phyloP scores from a whole-genome alignment of 1,284 basidiomycete species.

The Mycena sp. region DNA sequence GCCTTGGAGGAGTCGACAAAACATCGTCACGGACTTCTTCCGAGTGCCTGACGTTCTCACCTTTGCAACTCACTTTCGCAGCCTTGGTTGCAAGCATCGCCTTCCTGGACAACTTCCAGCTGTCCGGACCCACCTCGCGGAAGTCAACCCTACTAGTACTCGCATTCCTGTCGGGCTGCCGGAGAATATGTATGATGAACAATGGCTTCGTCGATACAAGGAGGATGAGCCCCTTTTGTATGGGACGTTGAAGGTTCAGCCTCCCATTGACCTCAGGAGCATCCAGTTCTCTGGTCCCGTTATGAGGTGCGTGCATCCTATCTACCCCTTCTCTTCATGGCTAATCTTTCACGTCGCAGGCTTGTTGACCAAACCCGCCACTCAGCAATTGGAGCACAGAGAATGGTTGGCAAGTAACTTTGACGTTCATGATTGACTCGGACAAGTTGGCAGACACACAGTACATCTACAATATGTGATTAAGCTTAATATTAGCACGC shows the following conservation, averaged over 20 bases:
- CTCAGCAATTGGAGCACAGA: neutral
- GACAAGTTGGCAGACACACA: neutral
- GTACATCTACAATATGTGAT: neutral
- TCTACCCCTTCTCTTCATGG: neutral
- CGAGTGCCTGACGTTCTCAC: neutral
- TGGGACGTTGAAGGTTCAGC: slow-evolving; percentile 7
- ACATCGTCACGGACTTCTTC: neutral
- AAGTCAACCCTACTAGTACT: neutral
- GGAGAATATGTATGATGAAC: slow-evolving; percentile 8
- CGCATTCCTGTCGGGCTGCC: slow-evolving; percentile 10
- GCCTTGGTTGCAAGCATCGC: neutral
- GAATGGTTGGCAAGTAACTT: slow-evolving; percentile 3
- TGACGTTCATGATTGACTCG: neutral
- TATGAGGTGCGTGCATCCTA: neutral
- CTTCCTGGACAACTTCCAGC: slow-evolving; percentile 5
- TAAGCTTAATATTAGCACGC: too few relatives aligned
- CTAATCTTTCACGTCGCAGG: neutral
- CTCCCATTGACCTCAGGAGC: neutral
- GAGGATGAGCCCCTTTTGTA: slow-evolving; percentile 8
- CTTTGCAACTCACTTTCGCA: slow-evolving; percentile 2
- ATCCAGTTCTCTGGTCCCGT: neutral
- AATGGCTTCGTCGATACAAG: slow-evolving; percentile 11
- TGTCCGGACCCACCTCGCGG: neutral
- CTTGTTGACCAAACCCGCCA: neutral
- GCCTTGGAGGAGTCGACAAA: slow-evolving; percentile 1